These are phyloP conservation scores for Trametes polyzona DNA, from an alignment of 1,284 basidiomycete species.

Conservation along the genomic window DNA sequence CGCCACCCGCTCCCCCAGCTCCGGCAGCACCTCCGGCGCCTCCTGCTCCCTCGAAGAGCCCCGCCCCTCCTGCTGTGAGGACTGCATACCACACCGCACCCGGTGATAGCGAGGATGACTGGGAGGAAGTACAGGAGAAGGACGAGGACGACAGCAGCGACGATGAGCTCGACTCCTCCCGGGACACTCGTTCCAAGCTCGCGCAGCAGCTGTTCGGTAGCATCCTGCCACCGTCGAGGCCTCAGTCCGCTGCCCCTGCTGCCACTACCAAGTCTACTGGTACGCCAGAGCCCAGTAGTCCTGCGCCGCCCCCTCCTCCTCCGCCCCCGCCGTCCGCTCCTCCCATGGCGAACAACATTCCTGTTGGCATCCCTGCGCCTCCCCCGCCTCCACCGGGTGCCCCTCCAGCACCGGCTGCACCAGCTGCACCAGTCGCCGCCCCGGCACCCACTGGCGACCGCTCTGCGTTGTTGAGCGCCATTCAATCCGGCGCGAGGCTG, in stretches of 20 bases:
- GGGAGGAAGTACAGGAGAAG: conserved; percentile 84
- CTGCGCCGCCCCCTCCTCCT: conserved; percentile 42
- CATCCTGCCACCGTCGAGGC: conserved; percentile 57
- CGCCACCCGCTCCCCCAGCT: too few species aligned
- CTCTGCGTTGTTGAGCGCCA: conserved; percentile 78
- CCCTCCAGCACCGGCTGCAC: conserved; percentile 39
- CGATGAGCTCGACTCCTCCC: conserved; percentile 72
- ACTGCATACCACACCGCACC: conserved; percentile 66
- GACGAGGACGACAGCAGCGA: conserved; percentile 77
- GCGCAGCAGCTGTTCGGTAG: conserved; percentile 81
- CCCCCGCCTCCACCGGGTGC: conserved; percentile 14
- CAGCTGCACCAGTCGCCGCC: conserved; percentile 44
- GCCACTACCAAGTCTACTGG: conserved; percentile 30
- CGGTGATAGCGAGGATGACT: conserved; percentile 71
- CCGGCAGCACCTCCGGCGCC: conserved; percentile 33
- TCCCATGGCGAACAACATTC: conserved; percentile 28
- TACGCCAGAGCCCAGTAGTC: conserved; percentile 35
- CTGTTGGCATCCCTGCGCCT: conserved; percentile 28
- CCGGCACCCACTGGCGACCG: conserved; percentile 53
- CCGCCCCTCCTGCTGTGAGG: conserved; percentile 47
- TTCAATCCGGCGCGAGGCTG: conserved; percentile 80
- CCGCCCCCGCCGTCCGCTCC: conserved; percentile 43
- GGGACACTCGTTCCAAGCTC: conserved; percentile 70
- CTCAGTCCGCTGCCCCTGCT: conserved; percentile 46
- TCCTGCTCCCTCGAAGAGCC: conserved; percentile 41